Evolutionary conservation across 1,139 yeast species (phyloP).

Genomic region (Ogataea hybrid): DNA sequence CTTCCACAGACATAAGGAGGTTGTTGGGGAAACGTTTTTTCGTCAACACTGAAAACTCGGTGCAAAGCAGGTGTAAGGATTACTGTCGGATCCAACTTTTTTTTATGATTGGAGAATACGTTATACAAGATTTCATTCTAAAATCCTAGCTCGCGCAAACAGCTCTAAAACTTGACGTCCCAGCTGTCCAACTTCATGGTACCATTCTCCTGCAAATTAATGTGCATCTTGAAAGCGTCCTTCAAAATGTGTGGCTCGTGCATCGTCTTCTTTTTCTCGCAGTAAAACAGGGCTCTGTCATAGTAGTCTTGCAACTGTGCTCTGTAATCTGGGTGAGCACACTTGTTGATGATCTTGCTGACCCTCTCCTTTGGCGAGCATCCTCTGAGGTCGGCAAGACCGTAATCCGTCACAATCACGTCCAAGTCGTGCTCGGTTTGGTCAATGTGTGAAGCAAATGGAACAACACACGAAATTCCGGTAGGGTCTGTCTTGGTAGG

Average conservation of each 20-base stretch:
- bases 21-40: constrained; percentile 5
- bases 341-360: constrained; percentile 73
- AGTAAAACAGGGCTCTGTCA: constrained; percentile 75
- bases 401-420: constrained; percentile 90
- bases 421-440: constrained; percentile 98
- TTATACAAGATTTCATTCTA: neutral
- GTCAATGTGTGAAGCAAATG: constrained; percentile 92
- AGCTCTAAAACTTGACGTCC: constrained; percentile 44
- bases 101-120: constrained; percentile 7
- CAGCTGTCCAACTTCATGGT: constrained; percentile 91
- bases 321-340: constrained; percentile 93
- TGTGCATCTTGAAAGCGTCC: constrained; percentile 93
- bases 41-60: constrained; percentile 6
- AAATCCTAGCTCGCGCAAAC: neutral
- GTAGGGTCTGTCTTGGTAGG: constrained; percentile 89
- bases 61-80: constrained; percentile 4
- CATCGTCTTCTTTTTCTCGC: constrained; percentile 69
- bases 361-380: constrained; percentile 93
- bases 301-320: constrained; percentile 83
- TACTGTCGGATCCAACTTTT: neutral
- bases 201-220: constrained; percentile 86
- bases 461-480: constrained; percentile 94
- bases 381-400: constrained; percentile 96
- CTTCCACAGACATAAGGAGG: constrained; percentile 43
- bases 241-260: constrained; percentile 93